Percentiles rank a stretch among this genome's conserved stretches.
These are phyloP conservation scores for Dalbergia cochinchinensis DNA, from an alignment of 306 rosid species.

Conservation along the genomic window DNA sequence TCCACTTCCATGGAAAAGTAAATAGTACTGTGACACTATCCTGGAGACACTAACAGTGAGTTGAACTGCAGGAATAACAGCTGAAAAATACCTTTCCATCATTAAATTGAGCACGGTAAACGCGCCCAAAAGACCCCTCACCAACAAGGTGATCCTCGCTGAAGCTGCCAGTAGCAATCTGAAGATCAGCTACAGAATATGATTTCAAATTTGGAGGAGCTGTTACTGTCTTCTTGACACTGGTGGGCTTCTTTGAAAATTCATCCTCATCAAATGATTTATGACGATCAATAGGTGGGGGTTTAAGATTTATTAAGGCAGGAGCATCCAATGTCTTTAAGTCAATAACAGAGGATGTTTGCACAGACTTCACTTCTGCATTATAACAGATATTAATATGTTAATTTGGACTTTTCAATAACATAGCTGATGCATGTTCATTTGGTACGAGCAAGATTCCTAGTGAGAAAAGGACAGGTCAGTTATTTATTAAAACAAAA, in stretches of 20 bases:
- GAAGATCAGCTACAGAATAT: conserved; percentile 91
- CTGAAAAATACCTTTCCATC: conserved; percentile 78
- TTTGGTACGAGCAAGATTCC: conserved; percentile 30
- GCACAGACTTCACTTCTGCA: conserved; percentile 79
- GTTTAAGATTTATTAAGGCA: conserved; percentile 76
- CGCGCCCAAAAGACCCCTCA: conserved; percentile 95
- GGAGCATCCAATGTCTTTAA: conserved; percentile 69
- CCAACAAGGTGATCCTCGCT: conserved; percentile 85
- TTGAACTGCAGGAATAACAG: conserved; percentile 30
- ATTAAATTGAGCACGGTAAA: conserved; percentile 85
- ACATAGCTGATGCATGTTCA: conserved; percentile 19
- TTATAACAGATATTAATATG: conserved; percentile 36
- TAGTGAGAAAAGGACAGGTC: conserved; percentile 15
- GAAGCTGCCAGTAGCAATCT: conserved; percentile 96
- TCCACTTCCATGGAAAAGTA: conserved; percentile 19
- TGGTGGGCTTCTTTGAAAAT: conserved; percentile 63
- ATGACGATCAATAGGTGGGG: conserved; percentile 89
- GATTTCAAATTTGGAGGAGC: conserved; percentile 72
- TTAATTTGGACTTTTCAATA: conserved; percentile 35
- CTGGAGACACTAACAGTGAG: conserved; percentile 33
- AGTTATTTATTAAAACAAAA: neutral
- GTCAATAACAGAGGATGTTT: conserved; percentile 62
- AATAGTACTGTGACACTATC: conserved; percentile 16
- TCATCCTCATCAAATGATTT: conserved; percentile 88
- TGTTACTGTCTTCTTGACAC: conserved; percentile 65